Conservation (phyloP, 1,284 basidiomycete genomes). For the Sporisorium scitamineum region DNA sequence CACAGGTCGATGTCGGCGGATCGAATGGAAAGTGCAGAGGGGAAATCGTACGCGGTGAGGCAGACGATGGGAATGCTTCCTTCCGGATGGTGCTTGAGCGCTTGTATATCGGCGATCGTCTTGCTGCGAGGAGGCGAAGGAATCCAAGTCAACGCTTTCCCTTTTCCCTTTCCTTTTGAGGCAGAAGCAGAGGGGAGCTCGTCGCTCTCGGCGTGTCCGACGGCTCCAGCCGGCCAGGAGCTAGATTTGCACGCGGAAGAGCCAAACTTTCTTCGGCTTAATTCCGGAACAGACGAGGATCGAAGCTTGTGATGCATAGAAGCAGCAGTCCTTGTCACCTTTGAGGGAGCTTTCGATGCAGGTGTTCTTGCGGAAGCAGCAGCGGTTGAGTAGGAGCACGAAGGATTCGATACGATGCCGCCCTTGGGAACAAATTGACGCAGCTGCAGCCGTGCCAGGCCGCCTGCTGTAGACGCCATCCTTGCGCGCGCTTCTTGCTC, state of each 20-base stretch:
- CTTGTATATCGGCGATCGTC: slow-evolving; percentile 50
- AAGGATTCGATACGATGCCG: slow-evolving; percentile 15
- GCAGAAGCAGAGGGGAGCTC: background rate
- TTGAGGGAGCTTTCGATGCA: background rate
- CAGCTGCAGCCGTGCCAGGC: slow-evolving; percentile 33
- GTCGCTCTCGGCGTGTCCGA: slow-evolving; percentile 8
- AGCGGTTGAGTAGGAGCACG: slow-evolving; percentile 25
- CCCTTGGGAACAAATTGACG: slow-evolving; percentile 15
- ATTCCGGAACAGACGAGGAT: background rate
- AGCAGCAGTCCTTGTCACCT: background rate
- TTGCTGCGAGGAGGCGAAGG: slow-evolving; percentile 46
- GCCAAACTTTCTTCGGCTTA: slow-evolving; percentile 10
- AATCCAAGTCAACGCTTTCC: slow-evolving; percentile 16
- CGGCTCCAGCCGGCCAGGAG: slow-evolving; percentile 45
- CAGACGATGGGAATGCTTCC: slow-evolving; percentile 38
- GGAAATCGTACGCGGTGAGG: slow-evolving; percentile 67
- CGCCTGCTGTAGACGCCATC: slow-evolving; percentile 35
- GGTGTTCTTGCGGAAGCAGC: background rate
- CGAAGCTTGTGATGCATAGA: background rate
- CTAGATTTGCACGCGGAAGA: slow-evolving; percentile 16
- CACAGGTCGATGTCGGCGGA: slow-evolving; percentile 63
- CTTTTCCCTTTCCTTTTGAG: slow-evolving; percentile 39
- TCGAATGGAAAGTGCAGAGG: slow-evolving; percentile 62
- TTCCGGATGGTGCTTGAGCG: slow-evolving; percentile 22
- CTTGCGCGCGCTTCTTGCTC: background rate